A percentile compares a stretch with the other conserved stretches of the same genome.
Conservation (phyloP, 1,284 basidiomycete genomes). For the Malassezia equina region DNA sequence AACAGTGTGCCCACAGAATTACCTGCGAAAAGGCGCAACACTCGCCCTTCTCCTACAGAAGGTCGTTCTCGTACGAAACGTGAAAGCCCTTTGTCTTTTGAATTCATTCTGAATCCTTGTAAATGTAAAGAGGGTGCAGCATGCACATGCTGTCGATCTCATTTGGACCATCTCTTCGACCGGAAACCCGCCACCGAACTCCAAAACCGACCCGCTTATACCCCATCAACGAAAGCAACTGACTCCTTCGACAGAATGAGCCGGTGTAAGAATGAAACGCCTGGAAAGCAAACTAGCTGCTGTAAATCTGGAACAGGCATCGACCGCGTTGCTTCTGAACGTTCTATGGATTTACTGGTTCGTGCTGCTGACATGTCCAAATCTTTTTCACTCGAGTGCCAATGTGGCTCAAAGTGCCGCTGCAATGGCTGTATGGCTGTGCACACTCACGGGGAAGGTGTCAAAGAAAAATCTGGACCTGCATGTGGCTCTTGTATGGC, state of each 20-base stretch:
- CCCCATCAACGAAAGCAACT: neutral
- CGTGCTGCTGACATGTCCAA: slow-evolving; percentile 28
- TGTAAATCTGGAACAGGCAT: slow-evolving; percentile 13
- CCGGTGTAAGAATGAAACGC: neutral
- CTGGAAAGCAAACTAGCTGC: neutral
- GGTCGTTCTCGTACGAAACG: neutral
- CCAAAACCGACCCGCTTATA: neutral
- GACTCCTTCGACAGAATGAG: neutral
- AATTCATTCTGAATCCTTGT: slow-evolving; percentile 35
- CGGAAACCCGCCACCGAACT: neutral
- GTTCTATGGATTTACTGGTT: slow-evolving; percentile 24
- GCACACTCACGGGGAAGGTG: neutral
- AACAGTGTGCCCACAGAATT: neutral
- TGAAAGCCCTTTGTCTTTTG: slow-evolving; percentile 22
- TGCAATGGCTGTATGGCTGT: slow-evolving; percentile 20
- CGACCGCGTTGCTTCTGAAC: slow-evolving; percentile 9
- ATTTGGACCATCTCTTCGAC: neutral
- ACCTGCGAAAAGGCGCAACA: neutral
- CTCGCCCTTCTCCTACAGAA: neutral
- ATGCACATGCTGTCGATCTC: slow-evolving; percentile 21
- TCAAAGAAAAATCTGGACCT: neutral
- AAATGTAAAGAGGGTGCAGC: slow-evolving; percentile 22
- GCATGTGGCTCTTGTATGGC: slow-evolving; percentile 31
- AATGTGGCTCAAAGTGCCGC: slow-evolving; percentile 19
- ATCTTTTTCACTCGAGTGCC: slow-evolving; percentile 23